A percentile compares a stretch with the other conserved stretches of the same genome.
Conservation (phyloP, 257 asterid species). For the Solanum raphanifolium region DNA sequence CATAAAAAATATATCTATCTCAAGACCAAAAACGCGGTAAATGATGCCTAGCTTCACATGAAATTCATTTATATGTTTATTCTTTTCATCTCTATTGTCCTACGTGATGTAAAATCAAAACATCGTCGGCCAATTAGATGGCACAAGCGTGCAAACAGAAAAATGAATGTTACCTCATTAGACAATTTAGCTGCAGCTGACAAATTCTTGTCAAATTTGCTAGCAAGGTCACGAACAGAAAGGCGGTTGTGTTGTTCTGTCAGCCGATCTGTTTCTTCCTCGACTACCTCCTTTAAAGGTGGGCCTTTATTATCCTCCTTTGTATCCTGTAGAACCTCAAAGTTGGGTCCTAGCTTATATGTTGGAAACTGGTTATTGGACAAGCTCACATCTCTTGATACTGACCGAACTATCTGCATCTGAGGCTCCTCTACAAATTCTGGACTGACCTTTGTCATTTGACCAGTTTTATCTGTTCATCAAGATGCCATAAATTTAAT, state of each 20-base stretch:
- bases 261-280: slow-evolving; percentile 55
- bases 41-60: neutral
- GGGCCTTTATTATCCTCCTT: slow-evolving; percentile 69
- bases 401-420: slow-evolving; percentile 43
- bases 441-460: slow-evolving; percentile 93
- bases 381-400: slow-evolving; percentile 73
- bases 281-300: slow-evolving; percentile 70
- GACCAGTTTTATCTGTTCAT: slow-evolving; percentile 16
- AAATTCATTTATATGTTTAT: neutral
- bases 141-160: neutral
- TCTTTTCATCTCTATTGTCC: neutral
- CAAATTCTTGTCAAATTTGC: slow-evolving; percentile 92
- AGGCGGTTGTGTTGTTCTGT: slow-evolving; percentile 82
- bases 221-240: slow-evolving; percentile 93
- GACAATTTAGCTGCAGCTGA: slow-evolving; percentile 92
- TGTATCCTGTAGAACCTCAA: slow-evolving; percentile 70
- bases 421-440: slow-evolving; percentile 50
- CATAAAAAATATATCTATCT: neutral
- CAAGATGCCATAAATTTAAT: neutral
- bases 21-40: neutral
- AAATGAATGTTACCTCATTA: slow-evolving; percentile 47
- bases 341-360: slow-evolving; percentile 79
- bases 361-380: slow-evolving; percentile 64
- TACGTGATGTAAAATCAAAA: neutral
- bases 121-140: neutral